phyloP scores from a whole-genome alignment of 2,329 filamentous ascomycete genomes.

The Neonectria faginata region DNA sequence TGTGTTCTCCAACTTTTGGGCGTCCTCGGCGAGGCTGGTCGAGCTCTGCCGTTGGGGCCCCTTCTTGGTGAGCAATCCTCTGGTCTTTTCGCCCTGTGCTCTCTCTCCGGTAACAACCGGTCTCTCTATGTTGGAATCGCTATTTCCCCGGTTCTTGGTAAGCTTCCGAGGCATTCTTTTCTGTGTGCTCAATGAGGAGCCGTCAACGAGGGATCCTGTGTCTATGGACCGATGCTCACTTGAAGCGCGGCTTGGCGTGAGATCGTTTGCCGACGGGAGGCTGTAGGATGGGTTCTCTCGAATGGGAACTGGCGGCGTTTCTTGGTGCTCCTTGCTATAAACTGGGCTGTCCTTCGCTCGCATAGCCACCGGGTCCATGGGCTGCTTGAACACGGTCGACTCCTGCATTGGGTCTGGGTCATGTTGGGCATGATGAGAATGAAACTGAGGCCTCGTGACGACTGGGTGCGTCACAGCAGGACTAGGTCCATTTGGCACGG shows the following conservation, averaged over 20 bases:
- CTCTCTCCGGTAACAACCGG: conserved; percentile 32
- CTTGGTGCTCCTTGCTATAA: conserved; percentile 36
- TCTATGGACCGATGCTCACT: conserved; percentile 51
- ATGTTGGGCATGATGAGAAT: conserved; percentile 25
- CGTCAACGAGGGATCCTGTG: conserved; percentile 41
- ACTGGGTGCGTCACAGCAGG: conserved; percentile 16
- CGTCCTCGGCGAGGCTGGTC: conserved; percentile 40
- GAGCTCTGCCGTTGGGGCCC: conserved; percentile 48
- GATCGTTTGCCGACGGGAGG: conserved; percentile 34
- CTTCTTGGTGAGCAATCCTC: conserved; percentile 54
- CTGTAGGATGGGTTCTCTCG: conserved; percentile 42
- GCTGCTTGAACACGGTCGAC: conserved; percentile 50
- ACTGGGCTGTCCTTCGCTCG: conserved; percentile 45
- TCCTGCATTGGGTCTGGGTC: conserved; percentile 48
- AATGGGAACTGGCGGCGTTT: conserved; percentile 36
- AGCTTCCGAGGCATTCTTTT: conserved; percentile 57
- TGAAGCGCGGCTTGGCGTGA: conserved; percentile 46
- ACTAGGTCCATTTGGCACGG: conserved; percentile 25
- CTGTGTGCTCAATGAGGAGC: conserved; percentile 39
- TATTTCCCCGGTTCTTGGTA: conserved; percentile 55
- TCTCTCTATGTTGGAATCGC: conserved; percentile 51
- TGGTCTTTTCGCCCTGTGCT: conserved; percentile 38
- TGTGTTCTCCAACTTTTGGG: conserved; percentile 40
- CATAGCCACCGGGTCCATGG: conserved; percentile 44
- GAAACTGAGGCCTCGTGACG: conserved; percentile 1